phyloP scores from a whole-genome alignment of 2,329 filamentous ascomycete species.

The Bipolaris gigantea region DNA sequence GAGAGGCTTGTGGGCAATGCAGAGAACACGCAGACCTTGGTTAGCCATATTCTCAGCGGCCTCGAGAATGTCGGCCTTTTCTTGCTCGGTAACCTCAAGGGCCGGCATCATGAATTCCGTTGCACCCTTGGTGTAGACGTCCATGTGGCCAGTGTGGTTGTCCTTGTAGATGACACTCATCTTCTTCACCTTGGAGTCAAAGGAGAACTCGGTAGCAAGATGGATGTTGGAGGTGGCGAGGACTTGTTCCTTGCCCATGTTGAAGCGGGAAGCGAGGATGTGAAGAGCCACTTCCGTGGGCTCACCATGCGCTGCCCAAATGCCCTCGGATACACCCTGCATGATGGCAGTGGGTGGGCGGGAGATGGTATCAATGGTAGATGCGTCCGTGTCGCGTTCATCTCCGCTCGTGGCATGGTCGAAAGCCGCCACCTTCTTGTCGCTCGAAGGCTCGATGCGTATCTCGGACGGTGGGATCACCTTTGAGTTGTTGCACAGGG shows the following conservation, averaged over 20 bases:
- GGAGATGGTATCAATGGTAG: conserved; percentile 37
- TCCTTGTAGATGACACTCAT: conserved; percentile 47
- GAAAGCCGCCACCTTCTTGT: conserved; percentile 50
- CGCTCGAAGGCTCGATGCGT: conserved; percentile 53
- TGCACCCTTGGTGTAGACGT: conserved; percentile 46
- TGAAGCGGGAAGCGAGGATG: conserved; percentile 45
- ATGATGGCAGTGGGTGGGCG: conserved; percentile 33
- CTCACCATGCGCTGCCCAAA: conserved; percentile 43
- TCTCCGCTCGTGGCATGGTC: conserved; percentile 31
- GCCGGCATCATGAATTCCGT: conserved; percentile 43
- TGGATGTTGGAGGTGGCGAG: conserved; percentile 32
- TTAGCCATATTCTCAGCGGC: conserved; percentile 40
- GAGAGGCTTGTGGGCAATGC: conserved; percentile 43
- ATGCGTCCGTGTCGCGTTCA: conserved; percentile 37
- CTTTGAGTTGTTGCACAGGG: conserved; percentile 46
- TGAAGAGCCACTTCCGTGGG: conserved; percentile 47
- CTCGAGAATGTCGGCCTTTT: conserved; percentile 21
- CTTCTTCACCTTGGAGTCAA: conserved; percentile 46
- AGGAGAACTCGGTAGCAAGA: conserved; percentile 44
- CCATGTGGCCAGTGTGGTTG: conserved; percentile 30
- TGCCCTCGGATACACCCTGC: conserved; percentile 18
- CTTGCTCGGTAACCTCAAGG: conserved; percentile 34
- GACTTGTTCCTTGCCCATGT: conserved; percentile 39
- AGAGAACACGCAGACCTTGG: conserved; percentile 44
- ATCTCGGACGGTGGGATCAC: conserved; percentile 30